A percentile compares a stretch with the other conserved stretches of the same genome.
Conservation (phyloP, 2,329 filamentous ascomycete genomes). For the Fusarium zealandicum region DNA sequence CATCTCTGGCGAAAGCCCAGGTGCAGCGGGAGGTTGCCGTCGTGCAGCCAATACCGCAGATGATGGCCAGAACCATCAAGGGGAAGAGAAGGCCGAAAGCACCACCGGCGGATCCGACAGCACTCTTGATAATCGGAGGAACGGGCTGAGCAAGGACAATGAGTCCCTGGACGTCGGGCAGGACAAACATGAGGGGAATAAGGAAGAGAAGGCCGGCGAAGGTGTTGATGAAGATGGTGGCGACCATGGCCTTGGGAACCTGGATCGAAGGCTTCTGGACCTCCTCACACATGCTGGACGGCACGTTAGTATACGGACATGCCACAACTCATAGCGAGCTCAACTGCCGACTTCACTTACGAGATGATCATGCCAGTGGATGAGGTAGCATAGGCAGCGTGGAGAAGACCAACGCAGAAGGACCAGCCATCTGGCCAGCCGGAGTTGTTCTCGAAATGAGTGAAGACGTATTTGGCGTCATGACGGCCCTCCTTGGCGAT, state of each 20-base stretch:
- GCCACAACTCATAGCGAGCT: not conserved
- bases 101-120: conserved; percentile 66
- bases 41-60: conserved; percentile 74
- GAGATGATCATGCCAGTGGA: conserved; percentile 83
- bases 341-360: conserved; percentile 53
- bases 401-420: conserved; percentile 75
- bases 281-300: conserved; percentile 75
- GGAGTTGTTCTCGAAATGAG: conserved; percentile 71
- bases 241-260: conserved; percentile 76
- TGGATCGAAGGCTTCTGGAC: conserved; percentile 70
- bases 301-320: conserved; percentile 11
- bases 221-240: conserved; percentile 71
- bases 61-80: conserved; percentile 69
- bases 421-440: conserved; percentile 77
- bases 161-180: conserved; percentile 67
- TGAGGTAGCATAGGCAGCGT: conserved; percentile 76
- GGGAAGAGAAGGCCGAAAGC: conserved; percentile 70
- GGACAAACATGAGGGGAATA: conserved; percentile 72
- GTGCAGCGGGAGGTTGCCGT: conserved; percentile 72
- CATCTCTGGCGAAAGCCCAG: conserved; percentile 75
- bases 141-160: conserved; percentile 66
- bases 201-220: conserved; percentile 72
- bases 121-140: conserved; percentile 68
- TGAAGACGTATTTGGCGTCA: conserved; percentile 69
- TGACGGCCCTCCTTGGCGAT: conserved; percentile 74